A percentile compares a stretch with the other conserved stretches of the same genome.
phyloP scores from a whole-genome alignment of 768 basidiomycete species.

The Phlegmacium glaucopus region DNA sequence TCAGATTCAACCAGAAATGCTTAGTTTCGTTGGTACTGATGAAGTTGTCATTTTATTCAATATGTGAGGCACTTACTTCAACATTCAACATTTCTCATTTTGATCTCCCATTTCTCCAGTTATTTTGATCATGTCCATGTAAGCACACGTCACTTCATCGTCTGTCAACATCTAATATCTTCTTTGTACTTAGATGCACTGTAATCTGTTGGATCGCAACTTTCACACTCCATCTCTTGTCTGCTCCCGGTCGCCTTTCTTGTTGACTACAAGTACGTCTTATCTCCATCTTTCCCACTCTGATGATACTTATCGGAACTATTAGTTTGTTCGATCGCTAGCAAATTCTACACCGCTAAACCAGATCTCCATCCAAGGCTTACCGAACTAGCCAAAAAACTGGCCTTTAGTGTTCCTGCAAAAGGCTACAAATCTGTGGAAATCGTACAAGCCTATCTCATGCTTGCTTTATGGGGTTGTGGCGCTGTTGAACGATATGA shows the following conservation, averaged over 20 bases:
- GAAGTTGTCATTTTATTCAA: conserved; percentile 91
- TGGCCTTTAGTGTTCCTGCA: conserved; percentile 85
- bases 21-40: conserved; percentile 81
- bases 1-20: conserved; percentile 90
- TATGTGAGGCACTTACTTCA: conserved; percentile 50
- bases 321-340: conserved; percentile 91
- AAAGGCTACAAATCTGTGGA: conserved; percentile 90
- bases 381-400: conserved; percentile 78
- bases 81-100: conserved; percentile 1
- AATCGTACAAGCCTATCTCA: conserved; percentile 91
- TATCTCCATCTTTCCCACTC: conserved; percentile 3
- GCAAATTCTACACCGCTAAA: conserved; percentile 81
- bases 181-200: conserved; percentile 55
- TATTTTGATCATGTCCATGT: conserved; percentile 79
- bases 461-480: conserved; percentile 87
- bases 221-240: conserved; percentile 95
- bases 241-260: conserved; percentile 91
- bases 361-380: conserved; percentile 80
- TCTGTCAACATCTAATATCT: conserved; percentile 10
- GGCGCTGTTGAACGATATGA: conserved; percentile 96
- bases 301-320: conserved; percentile 2
- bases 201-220: conserved; percentile 75
- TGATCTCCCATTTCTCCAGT: conserved; percentile 31
- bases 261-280: conserved; percentile 84
- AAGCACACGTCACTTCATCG: conserved; percentile 23